A percentile compares a stretch with the other conserved stretches of the same genome.
These are phyloP conservation scores for Metroxylon sagu DNA, from an alignment of 176 grass and related monocot species.

Conservation along the genomic window DNA sequence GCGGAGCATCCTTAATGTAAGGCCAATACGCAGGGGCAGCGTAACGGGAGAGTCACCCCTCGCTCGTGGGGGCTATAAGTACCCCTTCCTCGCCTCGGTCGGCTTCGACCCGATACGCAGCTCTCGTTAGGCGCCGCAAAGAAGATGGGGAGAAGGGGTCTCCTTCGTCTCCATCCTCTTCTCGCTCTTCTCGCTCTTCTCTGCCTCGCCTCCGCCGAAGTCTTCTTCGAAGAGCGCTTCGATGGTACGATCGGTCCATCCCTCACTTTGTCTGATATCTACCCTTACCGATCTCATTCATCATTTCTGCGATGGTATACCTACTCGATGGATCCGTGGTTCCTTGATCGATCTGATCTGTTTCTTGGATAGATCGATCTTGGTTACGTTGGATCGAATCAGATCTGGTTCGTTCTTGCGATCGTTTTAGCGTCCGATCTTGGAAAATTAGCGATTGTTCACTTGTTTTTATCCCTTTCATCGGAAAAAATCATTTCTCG, in stretches of 20 bases:
- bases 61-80: neutral
- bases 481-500: no score
- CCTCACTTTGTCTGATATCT: neutral
- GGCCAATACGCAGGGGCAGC: no score
- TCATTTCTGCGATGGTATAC: neutral
- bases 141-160: neutral
- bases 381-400: no score
- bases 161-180: neutral
- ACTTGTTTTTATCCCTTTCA: no score
- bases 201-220: neutral
- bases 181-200: neutral
- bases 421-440: neutral
- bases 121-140: neutral
- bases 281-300: no score
- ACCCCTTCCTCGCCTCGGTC: neutral
- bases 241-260: neutral
- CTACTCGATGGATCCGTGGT: neutral
- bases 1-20: no score
- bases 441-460: neutral
- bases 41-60: neutral
- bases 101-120: neutral
- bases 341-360: neutral
- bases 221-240: constrained; percentile 4
- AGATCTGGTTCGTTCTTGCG: neutral
- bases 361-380: neutral